These are phyloP conservation scores for Lepidium campestre DNA, from an alignment of 441 rosid species.

Conservation along the genomic window DNA sequence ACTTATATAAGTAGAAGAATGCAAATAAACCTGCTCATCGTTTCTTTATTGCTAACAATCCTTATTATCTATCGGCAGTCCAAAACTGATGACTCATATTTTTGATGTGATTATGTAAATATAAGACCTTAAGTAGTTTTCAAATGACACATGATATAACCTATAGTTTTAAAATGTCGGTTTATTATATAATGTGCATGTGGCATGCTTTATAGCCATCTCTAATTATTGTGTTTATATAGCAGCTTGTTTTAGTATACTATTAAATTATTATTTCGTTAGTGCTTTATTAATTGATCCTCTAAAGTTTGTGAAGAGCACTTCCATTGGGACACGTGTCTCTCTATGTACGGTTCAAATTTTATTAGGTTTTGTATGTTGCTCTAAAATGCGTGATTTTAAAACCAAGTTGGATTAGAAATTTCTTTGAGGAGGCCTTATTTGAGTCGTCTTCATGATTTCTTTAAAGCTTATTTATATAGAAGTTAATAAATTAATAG, in stretches of 20 bases:
- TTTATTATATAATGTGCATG: constrained; percentile 10
- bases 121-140: neutral
- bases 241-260: neutral
- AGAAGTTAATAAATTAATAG: too few relatives aligned
- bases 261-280: neutral
- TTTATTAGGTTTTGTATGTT: too few relatives aligned
- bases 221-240: neutral
- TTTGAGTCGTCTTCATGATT: constrained; percentile 7
- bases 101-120: neutral
- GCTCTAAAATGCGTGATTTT: neutral
- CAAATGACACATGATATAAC: neutral
- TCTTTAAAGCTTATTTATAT: neutral
- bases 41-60: neutral
- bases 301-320: neutral
- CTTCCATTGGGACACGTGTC: too few relatives aligned
- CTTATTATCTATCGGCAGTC: too few relatives aligned
- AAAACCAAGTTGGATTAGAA: neutral
- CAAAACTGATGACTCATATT: too few relatives aligned
- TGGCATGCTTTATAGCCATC: constrained; percentile 1
- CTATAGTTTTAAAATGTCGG: neutral
- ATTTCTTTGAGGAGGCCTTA: constrained; percentile 2
- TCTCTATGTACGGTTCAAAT: too few relatives aligned
- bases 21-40: constrained; percentile 5
- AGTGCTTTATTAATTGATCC: neutral
- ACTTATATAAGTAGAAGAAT: neutral